Percentiles rank a stretch among this genome's conserved stretches.
These are phyloP conservation scores for Suillus sp. DNA, from an alignment of 768 basidiomycete genomes.

Conservation along the genomic window DNA sequence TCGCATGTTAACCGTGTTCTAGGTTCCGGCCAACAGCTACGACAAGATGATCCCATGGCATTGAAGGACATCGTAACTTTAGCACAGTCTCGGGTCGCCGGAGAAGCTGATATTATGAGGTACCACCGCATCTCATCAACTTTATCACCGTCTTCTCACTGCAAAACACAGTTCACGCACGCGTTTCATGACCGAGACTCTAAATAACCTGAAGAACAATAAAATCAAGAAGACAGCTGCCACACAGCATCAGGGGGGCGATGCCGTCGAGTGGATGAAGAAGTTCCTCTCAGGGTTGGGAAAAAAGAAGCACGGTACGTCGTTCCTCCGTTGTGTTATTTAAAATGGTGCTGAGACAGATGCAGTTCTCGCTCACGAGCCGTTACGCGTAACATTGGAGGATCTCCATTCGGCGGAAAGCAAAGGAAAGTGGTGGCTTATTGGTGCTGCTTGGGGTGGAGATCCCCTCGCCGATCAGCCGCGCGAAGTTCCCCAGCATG, in stretches of 20 bases:
- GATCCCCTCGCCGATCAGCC: conserved; percentile 83
- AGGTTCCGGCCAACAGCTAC: conserved; percentile 93
- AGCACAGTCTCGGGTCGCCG: conserved; percentile 71
- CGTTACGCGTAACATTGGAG: conserved; percentile 80
- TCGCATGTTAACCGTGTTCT: conserved; percentile 15
- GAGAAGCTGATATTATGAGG: conserved; percentile 54
- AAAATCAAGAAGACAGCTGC: conserved; percentile 65
- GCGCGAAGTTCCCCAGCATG: conserved; percentile 29
- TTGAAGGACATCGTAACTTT: conserved; percentile 88
- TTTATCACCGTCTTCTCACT: not conserved
- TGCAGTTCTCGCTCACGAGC: conserved; percentile 79
- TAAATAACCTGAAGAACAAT: conserved; percentile 92
- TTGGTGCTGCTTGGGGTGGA: conserved; percentile 94
- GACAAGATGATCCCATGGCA: conserved; percentile 89
- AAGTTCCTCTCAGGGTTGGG: conserved; percentile 77
- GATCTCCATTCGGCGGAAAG: conserved; percentile 84
- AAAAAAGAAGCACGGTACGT: conserved; percentile 73
- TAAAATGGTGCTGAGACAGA: conserved; percentile 3
- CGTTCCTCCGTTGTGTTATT: not conserved
- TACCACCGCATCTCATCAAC: conserved; percentile 28
- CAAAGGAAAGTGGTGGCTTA: conserved; percentile 98
- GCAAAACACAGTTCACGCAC: conserved; percentile 70
- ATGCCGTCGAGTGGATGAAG: conserved; percentile 84
- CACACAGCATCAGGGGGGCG: conserved; percentile 68
- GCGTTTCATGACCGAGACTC: conserved; percentile 93